Base-by-base conservation (phyloP, 2,329 filamentous ascomycete species). In the Colletotrichum chlorophyti region DNA sequence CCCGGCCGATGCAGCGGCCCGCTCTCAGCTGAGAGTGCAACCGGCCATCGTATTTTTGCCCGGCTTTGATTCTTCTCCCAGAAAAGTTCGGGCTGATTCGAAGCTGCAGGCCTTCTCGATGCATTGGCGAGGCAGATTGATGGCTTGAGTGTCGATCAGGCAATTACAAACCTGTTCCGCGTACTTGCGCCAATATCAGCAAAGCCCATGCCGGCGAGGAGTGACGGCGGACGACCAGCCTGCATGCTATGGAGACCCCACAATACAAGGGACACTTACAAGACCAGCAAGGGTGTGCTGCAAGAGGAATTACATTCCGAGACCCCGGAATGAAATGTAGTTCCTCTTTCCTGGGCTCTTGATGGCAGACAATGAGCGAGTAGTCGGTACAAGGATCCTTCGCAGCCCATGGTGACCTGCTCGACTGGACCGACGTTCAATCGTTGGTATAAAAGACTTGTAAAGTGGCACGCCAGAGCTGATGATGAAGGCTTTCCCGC, bases 121-220 rank as follows among this genome's bases (percentile, higher is more conserved):
- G 19, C 49, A 35, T 26, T n/a, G 38, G 45, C 49, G n/a, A n/a
- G n/a, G n/a, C 40, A 53, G 38, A 40, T 37, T 7, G 38, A 15
- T 24, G 40, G 49, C 49, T 32, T 40, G 23, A 45, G 49, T 35
- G 35, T 53, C 27, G 49, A 21, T 45, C 49, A 53, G 29, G 12
- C 38, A 31, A 53, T 19, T 14, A 32, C 29, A 31, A 6, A 11
- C 23, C n/a, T 35, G 15, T 21, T 24, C 29, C 43, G 49, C 38
- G 43, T 45, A 37, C 40, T 14, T 19, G 38, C 40, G 45, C 49
- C 40, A 45, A 51, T 38, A 35, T 14, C 40, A 7, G 17, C 40
- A 11, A 27, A 23, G 23, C 15, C 11, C 17, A 17, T 53, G 49
- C 49, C 38, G 27, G 29, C 35, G 49, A 42, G 8, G 45, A 35